A percentile compares a stretch with the other conserved stretches of the same genome.
Conservation (phyloP, 176 grass and related monocot genomes). For the Ensete glaucum region DNA sequence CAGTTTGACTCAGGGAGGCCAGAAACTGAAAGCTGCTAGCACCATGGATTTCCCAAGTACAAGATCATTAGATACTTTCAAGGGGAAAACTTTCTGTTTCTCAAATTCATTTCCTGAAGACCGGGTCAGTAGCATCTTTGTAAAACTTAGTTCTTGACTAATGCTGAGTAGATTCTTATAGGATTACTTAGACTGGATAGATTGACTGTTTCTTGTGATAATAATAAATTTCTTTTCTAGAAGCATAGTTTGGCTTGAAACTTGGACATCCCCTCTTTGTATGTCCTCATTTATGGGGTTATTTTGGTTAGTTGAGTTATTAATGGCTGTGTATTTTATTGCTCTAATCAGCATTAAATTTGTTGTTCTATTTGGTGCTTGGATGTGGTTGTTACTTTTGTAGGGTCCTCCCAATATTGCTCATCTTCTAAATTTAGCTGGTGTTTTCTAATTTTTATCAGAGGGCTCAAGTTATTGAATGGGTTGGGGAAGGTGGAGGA, state of each 20-base stretch:
- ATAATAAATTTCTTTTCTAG: background rate
- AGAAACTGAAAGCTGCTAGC: conserved; percentile 19
- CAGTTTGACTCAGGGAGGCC: conserved; percentile 17
- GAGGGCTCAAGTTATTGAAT: conserved; percentile 75
- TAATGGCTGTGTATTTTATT: background rate
- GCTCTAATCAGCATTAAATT: background rate
- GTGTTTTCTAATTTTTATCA: conserved; percentile 41
- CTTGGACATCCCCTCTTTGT: background rate
- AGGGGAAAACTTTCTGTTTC: conserved; percentile 72
- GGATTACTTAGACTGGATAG: background rate
- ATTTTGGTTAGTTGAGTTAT: background rate
- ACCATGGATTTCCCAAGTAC: conserved; percentile 33
- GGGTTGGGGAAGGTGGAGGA: conserved; percentile 66
- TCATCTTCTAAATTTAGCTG: conserved; percentile 19
- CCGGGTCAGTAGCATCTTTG: conserved; percentile 35
- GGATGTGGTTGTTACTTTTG: background rate
- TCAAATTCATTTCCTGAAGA: conserved; percentile 75
- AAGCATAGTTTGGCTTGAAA: background rate
- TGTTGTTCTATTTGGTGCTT: background rate
- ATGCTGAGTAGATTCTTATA: background rate
- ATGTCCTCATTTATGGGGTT: background rate
- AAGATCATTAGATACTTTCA: conserved; percentile 55
- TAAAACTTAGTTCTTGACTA: background rate
- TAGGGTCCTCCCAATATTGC: background rate
- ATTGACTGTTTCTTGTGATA: background rate